Percentiles rank a stretch among this genome's conserved stretches.
Conservation (phyloP, 164 flowering plant genomes). For the Chimonanthus praecox region DNA sequence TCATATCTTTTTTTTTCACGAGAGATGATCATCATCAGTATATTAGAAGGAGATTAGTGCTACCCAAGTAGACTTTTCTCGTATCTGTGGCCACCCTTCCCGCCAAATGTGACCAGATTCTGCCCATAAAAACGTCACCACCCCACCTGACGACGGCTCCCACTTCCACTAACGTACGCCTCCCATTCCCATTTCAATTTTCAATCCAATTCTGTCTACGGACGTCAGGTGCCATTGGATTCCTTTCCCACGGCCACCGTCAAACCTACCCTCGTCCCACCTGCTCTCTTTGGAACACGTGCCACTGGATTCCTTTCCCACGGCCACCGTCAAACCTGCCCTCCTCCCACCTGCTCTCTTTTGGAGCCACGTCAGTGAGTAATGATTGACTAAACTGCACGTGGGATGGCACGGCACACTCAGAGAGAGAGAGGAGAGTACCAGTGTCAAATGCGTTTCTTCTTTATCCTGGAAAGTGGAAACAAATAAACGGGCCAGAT, state of each 20-base stretch:
- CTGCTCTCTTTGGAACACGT: not conserved
- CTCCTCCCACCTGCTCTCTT: not conserved
- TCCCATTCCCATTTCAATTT: not conserved
- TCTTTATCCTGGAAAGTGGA: no score
- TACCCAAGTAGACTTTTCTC: no score
- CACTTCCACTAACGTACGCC: not conserved
- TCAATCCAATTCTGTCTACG: not conserved
- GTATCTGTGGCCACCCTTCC: not conserved
- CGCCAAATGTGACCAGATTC: no score
- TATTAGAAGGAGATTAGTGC: no score
- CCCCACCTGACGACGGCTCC: not conserved
- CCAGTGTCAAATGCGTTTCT: no score
- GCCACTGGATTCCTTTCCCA: not conserved
- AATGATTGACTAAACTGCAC: no score
- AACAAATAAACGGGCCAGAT: no score
- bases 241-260: not conserved
- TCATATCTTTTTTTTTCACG: no score
- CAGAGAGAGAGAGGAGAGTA: no score
- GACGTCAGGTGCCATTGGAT: not conserved
- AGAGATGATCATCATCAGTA: no score
- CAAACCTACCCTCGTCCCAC: not conserved
- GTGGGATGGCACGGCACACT: no score
- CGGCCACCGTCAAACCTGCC: not conserved
- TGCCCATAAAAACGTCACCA: not conserved
- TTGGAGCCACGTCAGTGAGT: no score